Evolutionary conservation across 495 filamentous ascomycete species (phyloP).

Genomic region (Baudoinia panamericana): DNA sequence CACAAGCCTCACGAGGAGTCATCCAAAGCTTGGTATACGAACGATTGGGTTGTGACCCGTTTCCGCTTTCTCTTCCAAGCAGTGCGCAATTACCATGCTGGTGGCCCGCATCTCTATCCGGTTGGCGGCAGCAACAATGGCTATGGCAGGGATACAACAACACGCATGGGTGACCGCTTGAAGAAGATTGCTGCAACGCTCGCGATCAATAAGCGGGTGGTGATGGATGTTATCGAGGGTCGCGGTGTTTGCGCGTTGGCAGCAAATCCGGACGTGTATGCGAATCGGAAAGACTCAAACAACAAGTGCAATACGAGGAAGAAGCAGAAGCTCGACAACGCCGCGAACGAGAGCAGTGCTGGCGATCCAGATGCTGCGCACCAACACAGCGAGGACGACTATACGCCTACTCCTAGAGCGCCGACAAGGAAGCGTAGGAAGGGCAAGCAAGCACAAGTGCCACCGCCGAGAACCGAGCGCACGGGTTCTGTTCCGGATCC

Average conservation of each 20-base stretch:
- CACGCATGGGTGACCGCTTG: neutral
- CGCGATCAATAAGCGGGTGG: slow-evolving; percentile 3
- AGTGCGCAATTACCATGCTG: slow-evolving; percentile 2
- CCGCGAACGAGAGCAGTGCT: no score
- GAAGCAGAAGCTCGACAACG: slow-evolving; percentile 1
- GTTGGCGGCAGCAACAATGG: slow-evolving; percentile 8
- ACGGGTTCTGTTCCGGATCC: no score
- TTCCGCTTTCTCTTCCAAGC: slow-evolving; percentile 4
- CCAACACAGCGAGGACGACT: no score
- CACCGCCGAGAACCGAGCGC: no score
- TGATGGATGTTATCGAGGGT: slow-evolving; percentile 13
- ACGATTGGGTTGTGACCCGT: slow-evolving; percentile 3
- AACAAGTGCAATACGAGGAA: slow-evolving; percentile 11
- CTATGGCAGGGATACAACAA: slow-evolving; percentile 6
- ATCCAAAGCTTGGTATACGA: neutral
- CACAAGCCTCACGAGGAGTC: slow-evolving; percentile 5
- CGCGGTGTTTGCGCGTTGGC: slow-evolving; percentile 6
- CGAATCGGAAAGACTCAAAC: slow-evolving; percentile 7
- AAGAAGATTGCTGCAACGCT: neutral
- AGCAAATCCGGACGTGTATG: slow-evolving; percentile 1
- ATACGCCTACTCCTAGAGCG: no score
- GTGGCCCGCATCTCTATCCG: slow-evolving; percentile 2
- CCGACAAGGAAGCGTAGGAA: no score
- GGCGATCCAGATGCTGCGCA: no score
- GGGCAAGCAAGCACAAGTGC: no score